A percentile compares a stretch with the other conserved stretches of the same genome.
Evolutionary conservation across 768 basidiomycete genomes (phyloP).

Genomic region (Tephrocybe sp.): DNA sequence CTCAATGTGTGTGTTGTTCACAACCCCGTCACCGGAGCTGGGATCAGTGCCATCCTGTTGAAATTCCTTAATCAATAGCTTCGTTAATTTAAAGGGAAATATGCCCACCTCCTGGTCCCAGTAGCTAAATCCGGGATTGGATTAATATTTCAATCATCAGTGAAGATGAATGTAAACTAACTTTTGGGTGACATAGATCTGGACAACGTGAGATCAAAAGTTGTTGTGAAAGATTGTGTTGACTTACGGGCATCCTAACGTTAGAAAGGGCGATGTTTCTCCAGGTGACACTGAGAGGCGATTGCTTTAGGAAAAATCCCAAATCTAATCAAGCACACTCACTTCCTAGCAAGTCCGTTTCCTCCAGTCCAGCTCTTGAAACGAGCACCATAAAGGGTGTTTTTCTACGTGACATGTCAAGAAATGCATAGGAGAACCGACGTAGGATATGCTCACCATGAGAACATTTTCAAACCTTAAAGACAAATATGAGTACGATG

Average conservation of each 20-base stretch:
- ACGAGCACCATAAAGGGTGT: slow-evolving; percentile 53
- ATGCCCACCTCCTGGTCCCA: slow-evolving; percentile 54
- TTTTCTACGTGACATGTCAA: slow-evolving; percentile 30
- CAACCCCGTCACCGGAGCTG: slow-evolving; percentile 27
- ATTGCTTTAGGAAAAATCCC: not conserved
- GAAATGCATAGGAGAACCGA: not conserved
- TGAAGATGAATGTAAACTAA: slow-evolving; percentile 21
- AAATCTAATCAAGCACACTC: slow-evolving; percentile 8
- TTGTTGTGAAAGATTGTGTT: not conserved
- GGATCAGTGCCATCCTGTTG: slow-evolving; percentile 37
- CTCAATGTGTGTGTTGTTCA: slow-evolving; percentile 53
- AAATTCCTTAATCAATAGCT: not conserved
- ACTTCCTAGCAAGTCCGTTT: slow-evolving; percentile 57
- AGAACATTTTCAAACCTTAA: slow-evolving; percentile 41
- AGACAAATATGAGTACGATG: not conserved
- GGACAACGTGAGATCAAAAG: not conserved
- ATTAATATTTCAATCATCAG: not conserved
- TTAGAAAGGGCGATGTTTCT: slow-evolving; percentile 49
- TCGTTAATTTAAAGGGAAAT: slow-evolving; percentile 15
- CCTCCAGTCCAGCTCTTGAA: slow-evolving; percentile 71
- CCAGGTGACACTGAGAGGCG: slow-evolving; percentile 48
- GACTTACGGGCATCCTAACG: slow-evolving; percentile 52
- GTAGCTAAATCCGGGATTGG: slow-evolving; percentile 35
- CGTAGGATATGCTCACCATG: slow-evolving; percentile 29
- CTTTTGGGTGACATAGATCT: slow-evolving; percentile 68